Evolutionary conservation across 2,329 filamentous ascomycete species (phyloP), one percentile per base, ranked within the genome.

Genomic region (Diaporthe eres): DNA sequence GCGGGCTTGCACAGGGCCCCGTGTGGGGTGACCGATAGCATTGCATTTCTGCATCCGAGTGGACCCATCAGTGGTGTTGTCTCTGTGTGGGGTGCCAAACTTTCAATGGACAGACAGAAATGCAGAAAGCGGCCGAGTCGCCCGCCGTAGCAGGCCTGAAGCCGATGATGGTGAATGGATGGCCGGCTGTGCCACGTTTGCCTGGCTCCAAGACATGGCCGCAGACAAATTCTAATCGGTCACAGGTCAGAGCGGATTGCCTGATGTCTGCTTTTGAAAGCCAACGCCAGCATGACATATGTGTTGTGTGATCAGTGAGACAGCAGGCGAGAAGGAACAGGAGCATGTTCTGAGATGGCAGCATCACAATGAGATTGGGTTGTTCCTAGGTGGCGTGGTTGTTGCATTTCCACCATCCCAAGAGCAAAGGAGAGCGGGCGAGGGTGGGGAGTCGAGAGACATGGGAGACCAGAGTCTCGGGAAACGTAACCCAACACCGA

Each of bases 401-500:
- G 61, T 28, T 65, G 28, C 71, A 42, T 61, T 39, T 49, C 53
- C 55, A 22, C 49, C 42, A 51, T 25, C n/a, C 28, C 31, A 55
- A 61, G 42, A 31, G 9, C 31, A 51, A 47, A 31, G 25, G 7
- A 72, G 9, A 49, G 60, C 28, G 13, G 47, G 63, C 72, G 17
- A 25, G 49, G 34, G 42, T 39, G 74, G 25, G 25, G 70, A 57
- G 60, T 49, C 74, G 71, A 72, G 25, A 51, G 28, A 68, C 67
- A 53, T 37, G 51, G 68, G 58, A 39, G 5, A 75, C 37, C 25
- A 65, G 47, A 37, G 47, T 53, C 44, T 60, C 53, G 74, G 70
- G 74, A 53, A 71, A 53, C 61, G 67, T n/a, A 68, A 31, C 61
- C 70, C 51, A 73, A 47, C 53, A 60, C 72, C 74, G 74, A 75